Conservation (phyloP, 2,329 filamentous ascomycete genomes). For the Aureobasidium sp. region DNA sequence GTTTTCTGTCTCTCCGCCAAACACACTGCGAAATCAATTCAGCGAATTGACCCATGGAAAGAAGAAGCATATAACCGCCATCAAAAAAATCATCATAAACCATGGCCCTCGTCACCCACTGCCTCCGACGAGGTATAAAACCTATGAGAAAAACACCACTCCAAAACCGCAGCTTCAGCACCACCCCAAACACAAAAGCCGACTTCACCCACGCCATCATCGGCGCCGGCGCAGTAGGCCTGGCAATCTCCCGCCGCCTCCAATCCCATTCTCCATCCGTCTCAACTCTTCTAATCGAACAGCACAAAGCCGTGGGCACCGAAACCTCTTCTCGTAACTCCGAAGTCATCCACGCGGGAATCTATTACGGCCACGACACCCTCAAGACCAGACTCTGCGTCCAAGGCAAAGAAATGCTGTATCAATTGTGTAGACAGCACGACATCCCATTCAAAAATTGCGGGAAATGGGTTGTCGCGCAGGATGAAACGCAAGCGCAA, state of each 20-base stretch:
- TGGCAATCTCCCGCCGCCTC: constrained; percentile 69
- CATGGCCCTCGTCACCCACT: neutral
- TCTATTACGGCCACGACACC: constrained; percentile 73
- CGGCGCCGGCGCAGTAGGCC: constrained; percentile 67
- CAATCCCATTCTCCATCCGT: constrained; percentile 48
- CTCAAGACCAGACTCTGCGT: constrained; percentile 84
- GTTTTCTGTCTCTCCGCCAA: too few species aligned
- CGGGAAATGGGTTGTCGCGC: constrained; percentile 94
- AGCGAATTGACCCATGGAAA: too few species aligned
- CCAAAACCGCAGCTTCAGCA: constrained; percentile 35
- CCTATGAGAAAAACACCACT: neutral
- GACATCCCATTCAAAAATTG: constrained; percentile 64
- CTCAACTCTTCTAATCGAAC: constrained; percentile 72
- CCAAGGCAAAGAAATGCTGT: constrained; percentile 67
- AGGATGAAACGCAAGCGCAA: constrained; percentile 63
- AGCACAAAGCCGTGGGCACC: constrained; percentile 66
- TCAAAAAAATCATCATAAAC: too few species aligned
- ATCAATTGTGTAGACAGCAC: constrained; percentile 64
- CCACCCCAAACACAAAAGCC: constrained; percentile 34
- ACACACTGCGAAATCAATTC: too few species aligned
- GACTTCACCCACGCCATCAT: constrained; percentile 63
- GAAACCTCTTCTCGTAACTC: constrained; percentile 88
- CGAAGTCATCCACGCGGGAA: constrained; percentile 91
- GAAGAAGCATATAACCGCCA: too few species aligned
- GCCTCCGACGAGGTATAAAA: neutral